These are phyloP conservation scores for Aspergillus brasiliensis DNA, from an alignment of 2,329 filamentous ascomycete genomes.

Conservation along the genomic window DNA sequence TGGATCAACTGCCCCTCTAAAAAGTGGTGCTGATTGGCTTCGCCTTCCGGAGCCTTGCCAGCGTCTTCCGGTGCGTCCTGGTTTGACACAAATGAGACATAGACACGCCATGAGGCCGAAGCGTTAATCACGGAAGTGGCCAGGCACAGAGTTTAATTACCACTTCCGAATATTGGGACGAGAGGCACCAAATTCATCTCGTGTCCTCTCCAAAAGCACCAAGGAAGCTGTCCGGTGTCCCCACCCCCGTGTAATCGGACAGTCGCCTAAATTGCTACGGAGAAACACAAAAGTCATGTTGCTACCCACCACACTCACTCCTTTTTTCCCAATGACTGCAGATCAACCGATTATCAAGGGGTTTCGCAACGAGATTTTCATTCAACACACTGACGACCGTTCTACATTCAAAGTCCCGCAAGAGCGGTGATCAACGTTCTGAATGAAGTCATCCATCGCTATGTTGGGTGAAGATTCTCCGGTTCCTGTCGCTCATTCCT, in stretches of 20 bases:
- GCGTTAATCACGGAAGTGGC: background rate
- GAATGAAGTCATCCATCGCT: slow-evolving; percentile 20
- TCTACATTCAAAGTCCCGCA: background rate
- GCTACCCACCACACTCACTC: background rate
- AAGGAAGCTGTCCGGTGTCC: background rate
- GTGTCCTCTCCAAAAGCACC: background rate
- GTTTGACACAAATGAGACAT: background rate
- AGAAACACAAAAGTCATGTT: background rate
- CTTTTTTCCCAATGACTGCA: background rate
- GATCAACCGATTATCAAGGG: background rate
- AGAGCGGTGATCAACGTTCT: background rate
- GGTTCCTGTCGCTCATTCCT: slow-evolving; percentile 18
- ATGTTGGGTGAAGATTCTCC: slow-evolving; percentile 13
- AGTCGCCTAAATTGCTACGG: background rate
- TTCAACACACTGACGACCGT: background rate
- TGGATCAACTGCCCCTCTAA: background rate
- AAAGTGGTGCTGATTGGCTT: background rate
- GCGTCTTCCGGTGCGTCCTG: background rate
- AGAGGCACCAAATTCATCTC: background rate
- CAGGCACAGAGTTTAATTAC: background rate
- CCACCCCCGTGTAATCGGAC: background rate
- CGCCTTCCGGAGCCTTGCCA: background rate
- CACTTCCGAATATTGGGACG: background rate
- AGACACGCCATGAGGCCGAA: slow-evolving; percentile 7
- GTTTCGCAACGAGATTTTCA: no score